These are phyloP conservation scores for Fusarium sacchari DNA, from an alignment of 2,329 filamentous ascomycete genomes.

Conservation along the genomic window DNA sequence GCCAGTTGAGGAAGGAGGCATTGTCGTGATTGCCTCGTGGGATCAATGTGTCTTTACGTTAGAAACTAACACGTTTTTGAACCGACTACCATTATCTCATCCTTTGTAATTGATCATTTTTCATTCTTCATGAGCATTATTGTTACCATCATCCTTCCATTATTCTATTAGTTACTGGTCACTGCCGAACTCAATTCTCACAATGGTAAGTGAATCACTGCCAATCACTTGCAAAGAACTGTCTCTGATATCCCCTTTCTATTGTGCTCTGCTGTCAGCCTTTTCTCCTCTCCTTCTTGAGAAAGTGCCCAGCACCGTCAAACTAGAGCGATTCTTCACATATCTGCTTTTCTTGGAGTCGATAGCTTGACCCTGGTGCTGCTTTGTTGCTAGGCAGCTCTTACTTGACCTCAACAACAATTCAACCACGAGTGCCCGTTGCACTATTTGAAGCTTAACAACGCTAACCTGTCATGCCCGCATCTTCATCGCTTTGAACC, in stretches of 20 bases:
- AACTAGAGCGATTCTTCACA: not conserved
- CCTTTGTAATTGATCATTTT: not conserved
- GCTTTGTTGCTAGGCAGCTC: not conserved
- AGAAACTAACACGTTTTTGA: not conserved
- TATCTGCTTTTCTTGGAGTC: not conserved
- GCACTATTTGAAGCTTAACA: not conserved
- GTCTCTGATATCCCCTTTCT: not conserved
- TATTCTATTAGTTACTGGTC: not conserved
- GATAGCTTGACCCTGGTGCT: not conserved
- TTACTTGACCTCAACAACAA: not conserved
- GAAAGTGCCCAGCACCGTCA: slow-evolving; percentile 7
- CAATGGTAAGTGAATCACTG: slow-evolving; percentile 2
- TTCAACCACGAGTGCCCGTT: not conserved
- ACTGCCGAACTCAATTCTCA: not conserved
- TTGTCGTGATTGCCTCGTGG: not conserved
- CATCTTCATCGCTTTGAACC: not conserved
- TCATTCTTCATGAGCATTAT: not conserved
- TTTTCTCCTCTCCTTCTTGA: not conserved
- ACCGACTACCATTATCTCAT: not conserved
- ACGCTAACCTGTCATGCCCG: not conserved
- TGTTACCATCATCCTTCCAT: not conserved
- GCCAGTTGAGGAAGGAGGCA: not conserved
- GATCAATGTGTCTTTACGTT: not conserved
- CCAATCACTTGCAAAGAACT: not conserved
- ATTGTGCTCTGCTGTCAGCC: not conserved